Evolutionary conservation across 1,284 basidiomycete species (phyloP).

Genomic region (Cryptococcus floricola): DNA sequence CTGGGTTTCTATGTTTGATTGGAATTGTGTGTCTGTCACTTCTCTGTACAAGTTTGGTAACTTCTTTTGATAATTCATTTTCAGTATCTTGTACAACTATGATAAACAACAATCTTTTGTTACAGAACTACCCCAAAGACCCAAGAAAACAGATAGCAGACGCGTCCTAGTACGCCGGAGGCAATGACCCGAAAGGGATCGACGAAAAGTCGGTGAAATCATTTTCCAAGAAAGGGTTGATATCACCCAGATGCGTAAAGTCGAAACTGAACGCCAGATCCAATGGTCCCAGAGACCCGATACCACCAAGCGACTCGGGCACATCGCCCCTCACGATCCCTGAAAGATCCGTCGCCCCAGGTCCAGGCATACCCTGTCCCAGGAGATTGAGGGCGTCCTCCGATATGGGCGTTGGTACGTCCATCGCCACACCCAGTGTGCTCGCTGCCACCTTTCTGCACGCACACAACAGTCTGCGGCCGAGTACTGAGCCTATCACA

Average conservation of each 20-base stretch:
- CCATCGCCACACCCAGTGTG: background rate
- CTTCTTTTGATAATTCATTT: no score
- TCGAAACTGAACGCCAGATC: slow-evolving; percentile 15
- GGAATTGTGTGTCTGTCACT: no score
- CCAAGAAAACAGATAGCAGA: no score
- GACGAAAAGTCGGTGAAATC: background rate
- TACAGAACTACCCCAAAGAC: no score
- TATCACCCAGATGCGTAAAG: slow-evolving; percentile 11
- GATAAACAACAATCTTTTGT: no score
- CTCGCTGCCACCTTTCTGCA: slow-evolving; percentile 9
- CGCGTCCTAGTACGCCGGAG: no score
- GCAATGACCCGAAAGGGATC: no score
- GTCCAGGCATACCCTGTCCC: background rate
- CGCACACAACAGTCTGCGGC: slow-evolving; percentile 13
- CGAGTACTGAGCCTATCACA: slow-evolving; percentile 13
- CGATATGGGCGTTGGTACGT: background rate
- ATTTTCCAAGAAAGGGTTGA: slow-evolving; percentile 9
- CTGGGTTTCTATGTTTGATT: no score
- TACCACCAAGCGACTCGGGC: background rate
- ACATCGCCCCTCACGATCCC: no score
- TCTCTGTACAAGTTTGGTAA: no score
- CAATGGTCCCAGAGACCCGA: slow-evolving; percentile 4
- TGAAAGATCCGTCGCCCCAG: background rate
- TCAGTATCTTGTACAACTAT: no score
- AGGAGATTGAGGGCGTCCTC: background rate